Conservation (phyloP, 106 monocot species). For the Vanilla planifolia region DNA sequence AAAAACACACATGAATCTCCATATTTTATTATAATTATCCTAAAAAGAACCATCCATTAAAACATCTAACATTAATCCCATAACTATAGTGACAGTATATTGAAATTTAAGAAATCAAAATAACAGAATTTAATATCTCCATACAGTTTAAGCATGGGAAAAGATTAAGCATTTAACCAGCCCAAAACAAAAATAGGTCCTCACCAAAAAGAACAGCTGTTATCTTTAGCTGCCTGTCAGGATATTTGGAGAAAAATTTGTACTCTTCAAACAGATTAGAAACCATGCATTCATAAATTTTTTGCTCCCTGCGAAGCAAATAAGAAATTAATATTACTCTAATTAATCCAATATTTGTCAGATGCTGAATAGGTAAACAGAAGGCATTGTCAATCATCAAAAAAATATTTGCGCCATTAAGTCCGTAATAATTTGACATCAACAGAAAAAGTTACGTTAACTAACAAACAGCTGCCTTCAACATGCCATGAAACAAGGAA, state of each 20-base stretch:
- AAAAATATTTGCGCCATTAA: not conserved
- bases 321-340: not conserved
- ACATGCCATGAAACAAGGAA: slow-evolving; percentile 1
- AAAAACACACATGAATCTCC: not conserved
- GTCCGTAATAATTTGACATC: not conserved
- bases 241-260: slow-evolving; percentile 94
- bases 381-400: not conserved
- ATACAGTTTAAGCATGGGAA: not conserved
- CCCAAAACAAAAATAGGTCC: slow-evolving; percentile 7
- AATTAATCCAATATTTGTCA: not conserved
- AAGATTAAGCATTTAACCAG: not conserved
- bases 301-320: slow-evolving; percentile 47
- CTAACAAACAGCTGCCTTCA: slow-evolving; percentile 1
- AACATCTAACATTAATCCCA: not conserved
- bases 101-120: not conserved
- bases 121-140: not conserved
- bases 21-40: not conserved
- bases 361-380: not conserved
- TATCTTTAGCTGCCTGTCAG: slow-evolving; percentile 86
- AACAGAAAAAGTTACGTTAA: not conserved
- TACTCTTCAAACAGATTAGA: slow-evolving; percentile 94
- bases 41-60: not conserved
- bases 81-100: not conserved
- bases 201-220: slow-evolving; percentile 92
- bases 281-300: slow-evolving; percentile 90